Conservation (phyloP, 2,329 filamentous ascomycete species). For the Monilinia polystroma region DNA sequence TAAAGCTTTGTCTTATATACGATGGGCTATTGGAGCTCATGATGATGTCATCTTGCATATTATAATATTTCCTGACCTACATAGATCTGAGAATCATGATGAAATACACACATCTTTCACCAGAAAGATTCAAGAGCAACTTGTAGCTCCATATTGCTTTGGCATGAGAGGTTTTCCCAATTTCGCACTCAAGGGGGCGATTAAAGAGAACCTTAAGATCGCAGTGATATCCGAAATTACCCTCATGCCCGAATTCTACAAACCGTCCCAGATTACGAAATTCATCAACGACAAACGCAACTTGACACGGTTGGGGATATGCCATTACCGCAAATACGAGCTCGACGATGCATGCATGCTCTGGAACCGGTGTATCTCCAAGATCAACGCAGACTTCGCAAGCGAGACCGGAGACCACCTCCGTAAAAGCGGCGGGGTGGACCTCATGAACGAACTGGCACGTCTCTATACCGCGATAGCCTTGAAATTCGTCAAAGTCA, state of each 20-base stretch:
- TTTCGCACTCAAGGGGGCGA: not conserved
- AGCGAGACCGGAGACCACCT: not conserved
- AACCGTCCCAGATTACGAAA: accelerated
- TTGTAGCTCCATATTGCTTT: not conserved
- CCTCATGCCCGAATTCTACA: not conserved
- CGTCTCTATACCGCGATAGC: no score
- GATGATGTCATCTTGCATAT: not conserved
- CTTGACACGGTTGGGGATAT: not conserved
- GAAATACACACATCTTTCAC: not conserved
- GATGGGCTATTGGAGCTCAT: not conserved
- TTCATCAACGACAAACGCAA: no score
- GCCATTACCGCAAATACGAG: no score
- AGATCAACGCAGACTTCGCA: no score
- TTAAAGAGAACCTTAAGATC: not conserved
- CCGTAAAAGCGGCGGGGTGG: no score
- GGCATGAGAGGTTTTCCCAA: not conserved
- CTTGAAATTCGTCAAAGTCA: accelerated
- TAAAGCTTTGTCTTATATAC: not conserved
- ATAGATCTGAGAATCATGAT: no score
- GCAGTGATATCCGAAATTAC: not conserved
- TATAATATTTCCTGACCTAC: not conserved
- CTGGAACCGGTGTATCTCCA: no score
- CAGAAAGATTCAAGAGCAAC: not conserved
- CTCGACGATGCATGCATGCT: no score
- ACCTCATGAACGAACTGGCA: not conserved